Evolutionary conservation across 192 early-diverging fungal genomes (phyloP).

Genomic region (Podila minutissima): DNA sequence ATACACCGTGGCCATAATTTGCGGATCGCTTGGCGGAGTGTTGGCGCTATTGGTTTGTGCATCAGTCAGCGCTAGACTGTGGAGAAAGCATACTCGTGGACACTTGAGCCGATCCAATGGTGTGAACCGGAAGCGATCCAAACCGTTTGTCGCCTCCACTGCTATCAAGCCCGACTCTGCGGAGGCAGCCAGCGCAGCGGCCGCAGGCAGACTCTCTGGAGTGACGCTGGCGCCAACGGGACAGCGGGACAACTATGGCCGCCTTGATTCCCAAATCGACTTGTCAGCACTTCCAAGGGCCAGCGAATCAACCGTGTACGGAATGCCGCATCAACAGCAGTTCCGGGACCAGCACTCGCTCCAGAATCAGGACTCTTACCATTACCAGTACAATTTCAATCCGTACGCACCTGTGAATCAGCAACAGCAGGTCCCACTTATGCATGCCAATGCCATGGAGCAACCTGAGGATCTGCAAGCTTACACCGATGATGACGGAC

Average conservation of each 20-base stretch:
- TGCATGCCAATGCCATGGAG: constrained; percentile 37
- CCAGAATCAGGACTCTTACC: constrained; percentile 2
- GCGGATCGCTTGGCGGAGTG: constrained; percentile 15
- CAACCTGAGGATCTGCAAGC: constrained; percentile 7
- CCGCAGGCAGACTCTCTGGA: constrained; percentile 17
- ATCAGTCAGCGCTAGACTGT: constrained; percentile 10
- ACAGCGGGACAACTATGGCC: not conserved
- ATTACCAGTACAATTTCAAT: constrained; percentile 7
- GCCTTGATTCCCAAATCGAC: constrained; percentile 19
- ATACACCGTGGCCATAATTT: constrained; percentile 21
- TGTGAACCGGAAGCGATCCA: constrained; percentile 6
- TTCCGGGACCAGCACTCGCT: constrained; percentile 4
- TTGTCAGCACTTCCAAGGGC: constrained; percentile 23
- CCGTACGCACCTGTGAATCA: constrained; percentile 10
- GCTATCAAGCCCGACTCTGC: not conserved
- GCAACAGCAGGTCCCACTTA: constrained; percentile 36
- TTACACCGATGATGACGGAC: constrained; percentile 19
- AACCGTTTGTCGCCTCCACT: constrained; percentile 14
- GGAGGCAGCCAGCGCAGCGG: not conserved
- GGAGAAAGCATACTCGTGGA: constrained; percentile 4
- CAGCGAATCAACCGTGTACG: constrained; percentile 17
- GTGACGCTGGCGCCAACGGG: constrained; percentile 1
- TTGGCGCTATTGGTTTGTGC: constrained; percentile 12
- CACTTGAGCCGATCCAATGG: no score
- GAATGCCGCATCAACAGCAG: not conserved